phyloP scores from a whole-genome alignment of 441 rosid genomes.

The Populus hybrid region DNA sequence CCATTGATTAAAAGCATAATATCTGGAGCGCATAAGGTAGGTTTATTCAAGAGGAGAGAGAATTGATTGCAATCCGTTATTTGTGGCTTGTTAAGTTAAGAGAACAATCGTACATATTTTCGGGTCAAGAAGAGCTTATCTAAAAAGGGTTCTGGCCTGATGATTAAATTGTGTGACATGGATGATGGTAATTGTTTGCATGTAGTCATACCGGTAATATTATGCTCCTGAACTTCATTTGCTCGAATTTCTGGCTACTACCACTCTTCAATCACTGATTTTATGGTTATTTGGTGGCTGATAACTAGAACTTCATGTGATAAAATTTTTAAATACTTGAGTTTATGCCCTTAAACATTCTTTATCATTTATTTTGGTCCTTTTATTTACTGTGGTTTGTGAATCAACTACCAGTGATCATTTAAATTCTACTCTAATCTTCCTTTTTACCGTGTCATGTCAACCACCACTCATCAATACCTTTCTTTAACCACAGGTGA shows the following conservation, averaged over 20 bases:
- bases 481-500: conserved; percentile 47
- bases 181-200: not conserved
- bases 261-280: conserved; percentile 4
- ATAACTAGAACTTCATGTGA: conserved; percentile 5
- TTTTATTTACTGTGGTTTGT: not conserved
- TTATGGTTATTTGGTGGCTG: not conserved
- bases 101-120: conserved; percentile 1
- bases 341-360: not conserved
- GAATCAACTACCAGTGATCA: conserved; percentile 1
- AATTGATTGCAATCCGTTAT: not conserved
- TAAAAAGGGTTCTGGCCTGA: not conserved
- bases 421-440: conserved; percentile 4
- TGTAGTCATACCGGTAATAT: not conserved
- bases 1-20: conserved; percentile 86
- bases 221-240: not conserved
- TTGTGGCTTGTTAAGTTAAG: not conserved
- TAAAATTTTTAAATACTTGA: not conserved
- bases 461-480: conserved; percentile 38
- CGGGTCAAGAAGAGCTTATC: not conserved
- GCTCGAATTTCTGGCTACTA: not conserved
- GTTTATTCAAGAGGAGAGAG: not conserved
- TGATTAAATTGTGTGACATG: not conserved
- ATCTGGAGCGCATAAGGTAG: conserved; percentile 81
- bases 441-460: conserved; percentile 12
- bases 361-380: conserved; percentile 7